Percentiles rank a stretch among this genome's conserved stretches.
Evolutionary conservation across 306 rosid genomes (phyloP).

Genomic region (Fagus sylvatica): DNA sequence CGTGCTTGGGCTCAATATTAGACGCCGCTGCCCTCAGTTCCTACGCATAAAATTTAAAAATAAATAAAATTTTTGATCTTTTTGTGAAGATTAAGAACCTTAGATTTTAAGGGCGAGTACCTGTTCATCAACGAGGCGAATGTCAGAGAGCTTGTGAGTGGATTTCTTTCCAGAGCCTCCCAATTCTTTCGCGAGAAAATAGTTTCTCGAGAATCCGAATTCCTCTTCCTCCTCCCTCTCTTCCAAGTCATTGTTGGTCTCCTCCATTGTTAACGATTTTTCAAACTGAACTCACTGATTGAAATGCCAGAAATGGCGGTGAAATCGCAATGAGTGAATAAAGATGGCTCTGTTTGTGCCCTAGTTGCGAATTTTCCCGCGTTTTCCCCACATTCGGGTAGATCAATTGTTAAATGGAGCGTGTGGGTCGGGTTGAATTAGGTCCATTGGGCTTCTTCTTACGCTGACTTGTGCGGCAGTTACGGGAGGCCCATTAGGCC

Average conservation of each 20-base stretch:
- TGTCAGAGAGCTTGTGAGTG: conserved; percentile 60
- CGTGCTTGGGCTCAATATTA: conserved; percentile 71
- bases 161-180: conserved; percentile 73
- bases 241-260: conserved; percentile 43
- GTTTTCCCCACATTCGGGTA: background rate
- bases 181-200: conserved; percentile 81
- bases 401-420: background rate
- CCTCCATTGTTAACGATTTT: conserved; percentile 37
- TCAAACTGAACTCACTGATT: background rate
- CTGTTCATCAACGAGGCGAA: conserved; percentile 77
- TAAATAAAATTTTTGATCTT: background rate
- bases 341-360: background rate
- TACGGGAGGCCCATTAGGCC: too few species aligned
- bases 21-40: conserved; percentile 67
- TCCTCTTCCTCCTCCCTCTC: conserved; percentile 66
- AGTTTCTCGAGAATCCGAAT: conserved; percentile 75
- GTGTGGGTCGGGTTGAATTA: background rate
- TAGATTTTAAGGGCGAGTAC: conserved; percentile 25
- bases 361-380: conserved; percentile 31
- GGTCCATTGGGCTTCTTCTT: background rate
- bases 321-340: background rate
- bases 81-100: background rate
- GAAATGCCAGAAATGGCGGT: background rate
- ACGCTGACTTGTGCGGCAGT: too few species aligned
- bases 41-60: conserved; percentile 28